A percentile compares a stretch with the other conserved stretches of the same genome.
Conservation (phyloP, 805 yeast genomes). For the Candida orba region DNA sequence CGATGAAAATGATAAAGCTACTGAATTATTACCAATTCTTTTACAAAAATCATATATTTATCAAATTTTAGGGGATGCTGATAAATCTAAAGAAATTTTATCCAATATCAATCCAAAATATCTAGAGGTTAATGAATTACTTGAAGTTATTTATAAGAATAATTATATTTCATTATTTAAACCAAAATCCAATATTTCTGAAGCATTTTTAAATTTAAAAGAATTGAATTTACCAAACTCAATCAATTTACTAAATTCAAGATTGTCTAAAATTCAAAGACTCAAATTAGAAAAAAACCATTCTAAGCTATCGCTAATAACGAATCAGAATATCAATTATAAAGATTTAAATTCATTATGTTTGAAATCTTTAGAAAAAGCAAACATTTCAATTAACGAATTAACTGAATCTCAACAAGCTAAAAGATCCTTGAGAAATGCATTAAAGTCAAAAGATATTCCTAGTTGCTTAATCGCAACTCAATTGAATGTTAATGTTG, state of each 20-base stretch:
- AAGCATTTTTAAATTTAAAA: slow-evolving; percentile 24
- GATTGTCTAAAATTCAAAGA: slow-evolving; percentile 19
- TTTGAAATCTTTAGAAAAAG: slow-evolving; percentile 9
- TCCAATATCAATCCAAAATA: slow-evolving; percentile 19
- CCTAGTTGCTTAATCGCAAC: slow-evolving; percentile 28
- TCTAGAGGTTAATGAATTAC: slow-evolving; percentile 21
- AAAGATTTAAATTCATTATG: slow-evolving; percentile 13
- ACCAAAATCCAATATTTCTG: background rate
- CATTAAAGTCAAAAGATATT: slow-evolving; percentile 23
- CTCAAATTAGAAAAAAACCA: slow-evolving; percentile 16
- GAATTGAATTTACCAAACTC: slow-evolving; percentile 26
- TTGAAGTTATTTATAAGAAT: slow-evolving; percentile 24
- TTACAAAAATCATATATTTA: slow-evolving; percentile 53
- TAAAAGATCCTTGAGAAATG: slow-evolving; percentile 28
- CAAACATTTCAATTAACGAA: slow-evolving; percentile 12
- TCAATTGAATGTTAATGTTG: slow-evolving; percentile 26
- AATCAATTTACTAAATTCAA: slow-evolving; percentile 13
- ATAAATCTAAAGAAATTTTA: slow-evolving; percentile 32
- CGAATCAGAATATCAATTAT: slow-evolving; percentile 15
- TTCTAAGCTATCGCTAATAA: slow-evolving; percentile 12
- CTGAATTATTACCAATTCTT: slow-evolving; percentile 54
- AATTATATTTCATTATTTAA: slow-evolving; percentile 19
- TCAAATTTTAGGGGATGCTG: slow-evolving; percentile 32
- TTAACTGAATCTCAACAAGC: slow-evolving; percentile 20
- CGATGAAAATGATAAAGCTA: slow-evolving; percentile 35